Percentiles rank a stretch among this genome's conserved stretches.
Evolutionary conservation across 768 basidiomycete genomes (phyloP).

Genomic region (Rhizopogon sp.): DNA sequence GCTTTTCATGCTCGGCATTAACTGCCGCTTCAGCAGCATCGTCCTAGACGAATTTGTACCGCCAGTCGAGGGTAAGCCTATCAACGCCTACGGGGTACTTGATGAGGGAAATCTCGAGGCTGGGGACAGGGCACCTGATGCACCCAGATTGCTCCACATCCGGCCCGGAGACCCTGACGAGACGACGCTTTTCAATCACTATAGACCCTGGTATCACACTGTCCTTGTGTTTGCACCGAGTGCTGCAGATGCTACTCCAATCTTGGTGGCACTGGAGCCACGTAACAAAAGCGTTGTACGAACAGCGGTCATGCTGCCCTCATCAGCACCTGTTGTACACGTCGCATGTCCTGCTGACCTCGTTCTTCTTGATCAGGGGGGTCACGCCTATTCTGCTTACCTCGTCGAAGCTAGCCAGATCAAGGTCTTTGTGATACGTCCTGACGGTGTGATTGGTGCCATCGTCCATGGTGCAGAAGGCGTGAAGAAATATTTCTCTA

Average conservation of each 20-base stretch:
- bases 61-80: neutral
- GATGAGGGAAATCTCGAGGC: slow-evolving; percentile 28
- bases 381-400: slow-evolving; percentile 38
- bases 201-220: slow-evolving; percentile 18
- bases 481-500: slow-evolving; percentile 6
- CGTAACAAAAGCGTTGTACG: slow-evolving; percentile 1
- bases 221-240: slow-evolving; percentile 22
- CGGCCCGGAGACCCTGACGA: slow-evolving; percentile 8
- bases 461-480: slow-evolving; percentile 17
- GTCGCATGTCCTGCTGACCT: slow-evolving; percentile 9
- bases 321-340: neutral
- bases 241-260: slow-evolving; percentile 4
- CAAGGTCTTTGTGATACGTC: slow-evolving; percentile 29
- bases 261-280: slow-evolving; percentile 5
- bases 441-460: slow-evolving; percentile 27
- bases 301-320: slow-evolving; percentile 10
- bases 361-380: slow-evolving; percentile 31
- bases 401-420: slow-evolving; percentile 23
- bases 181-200: slow-evolving; percentile 19
- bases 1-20: slow-evolving; percentile 26
- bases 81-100: slow-evolving; percentile 10
- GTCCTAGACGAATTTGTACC: slow-evolving; percentile 30
- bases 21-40: slow-evolving; percentile 31
- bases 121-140: slow-evolving; percentile 43
- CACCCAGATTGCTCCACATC: slow-evolving; percentile 25